A percentile compares a stretch with the other conserved stretches of the same genome.
Evolutionary conservation across 352 stramenopile species (phyloP).

Genomic region (Phytophthora hibernalis): DNA sequence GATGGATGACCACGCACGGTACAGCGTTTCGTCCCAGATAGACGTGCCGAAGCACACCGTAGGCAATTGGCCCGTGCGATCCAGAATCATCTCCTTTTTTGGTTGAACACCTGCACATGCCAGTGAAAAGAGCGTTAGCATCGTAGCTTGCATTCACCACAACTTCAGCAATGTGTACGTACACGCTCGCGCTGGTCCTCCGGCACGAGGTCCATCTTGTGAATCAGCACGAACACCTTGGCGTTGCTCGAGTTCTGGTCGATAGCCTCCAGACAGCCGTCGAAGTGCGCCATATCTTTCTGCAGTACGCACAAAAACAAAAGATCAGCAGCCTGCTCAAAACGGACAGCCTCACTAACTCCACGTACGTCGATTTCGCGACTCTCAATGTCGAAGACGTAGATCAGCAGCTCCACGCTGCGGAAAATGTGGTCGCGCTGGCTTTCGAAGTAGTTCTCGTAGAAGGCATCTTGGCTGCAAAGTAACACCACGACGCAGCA

Average conservation of each 20-base stretch:
- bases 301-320: constrained; percentile 45
- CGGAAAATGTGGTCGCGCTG: constrained; percentile 99
- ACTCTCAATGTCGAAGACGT: constrained; percentile 99
- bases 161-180: constrained; percentile 25
- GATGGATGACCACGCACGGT: constrained; percentile 99
- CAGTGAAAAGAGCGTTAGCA: constrained; percentile 11
- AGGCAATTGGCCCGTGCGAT: constrained; percentile 87
- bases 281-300: constrained; percentile 98
- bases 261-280: constrained; percentile 97
- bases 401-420: constrained; percentile 98
- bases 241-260: constrained; percentile 98
- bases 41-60: constrained; percentile 97
- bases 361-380: constrained; percentile 73
- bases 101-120: constrained; percentile 89
- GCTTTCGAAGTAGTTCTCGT: constrained; percentile 99
- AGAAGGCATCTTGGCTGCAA: constrained; percentile 98
- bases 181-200: constrained; percentile 85
- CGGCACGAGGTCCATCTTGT: constrained; percentile 99
- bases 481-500: constrained; percentile 3
- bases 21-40: constrained; percentile 99
- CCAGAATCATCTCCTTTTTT: constrained; percentile 95
- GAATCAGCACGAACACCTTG: constrained; percentile 99
- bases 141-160: background rate
- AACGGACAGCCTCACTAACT: background rate
- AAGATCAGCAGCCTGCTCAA: constrained; percentile 8